phyloP scores from a whole-genome alignment of 2,329 filamentous ascomycete genomes.

The Epichloe gansuensis region DNA sequence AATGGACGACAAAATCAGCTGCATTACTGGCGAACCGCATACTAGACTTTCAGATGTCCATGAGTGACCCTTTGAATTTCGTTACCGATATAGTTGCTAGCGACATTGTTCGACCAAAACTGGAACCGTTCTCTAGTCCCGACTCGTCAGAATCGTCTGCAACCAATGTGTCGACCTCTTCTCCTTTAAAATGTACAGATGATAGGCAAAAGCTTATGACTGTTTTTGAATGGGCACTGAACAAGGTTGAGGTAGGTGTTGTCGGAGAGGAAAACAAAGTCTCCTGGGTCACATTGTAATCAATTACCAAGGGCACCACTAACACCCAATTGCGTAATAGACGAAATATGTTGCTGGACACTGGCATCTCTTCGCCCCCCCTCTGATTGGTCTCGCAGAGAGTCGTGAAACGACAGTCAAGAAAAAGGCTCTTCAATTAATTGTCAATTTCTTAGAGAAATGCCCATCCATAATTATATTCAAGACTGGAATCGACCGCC shows the following conservation, averaged over 20 bases:
- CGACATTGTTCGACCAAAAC: slow-evolving; percentile 53
- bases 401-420: slow-evolving; percentile 43
- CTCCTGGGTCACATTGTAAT: background rate
- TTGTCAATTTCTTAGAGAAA: slow-evolving; percentile 40
- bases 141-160: background rate
- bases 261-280: background rate
- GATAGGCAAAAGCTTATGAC: background rate
- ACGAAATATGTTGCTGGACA: slow-evolving; percentile 18
- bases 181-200: background rate
- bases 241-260: slow-evolving; percentile 5
- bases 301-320: background rate
- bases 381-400: slow-evolving; percentile 55
- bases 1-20: slow-evolving; percentile 26
- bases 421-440: slow-evolving; percentile 39
- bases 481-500: slow-evolving; percentile 49
- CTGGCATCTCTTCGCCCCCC: slow-evolving; percentile 62
- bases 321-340: slow-evolving; percentile 2
- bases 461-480: slow-evolving; percentile 41
- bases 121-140: slow-evolving; percentile 36
- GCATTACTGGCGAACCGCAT: slow-evolving; percentile 19
- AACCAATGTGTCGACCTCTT: background rate
- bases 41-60: slow-evolving; percentile 16
- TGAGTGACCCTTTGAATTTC: slow-evolving; percentile 19
- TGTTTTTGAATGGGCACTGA: slow-evolving; percentile 6
- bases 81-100: slow-evolving; percentile 46